Conservation (phyloP, 169 alveolate species). For the Cytauxzoon felis region DNA sequence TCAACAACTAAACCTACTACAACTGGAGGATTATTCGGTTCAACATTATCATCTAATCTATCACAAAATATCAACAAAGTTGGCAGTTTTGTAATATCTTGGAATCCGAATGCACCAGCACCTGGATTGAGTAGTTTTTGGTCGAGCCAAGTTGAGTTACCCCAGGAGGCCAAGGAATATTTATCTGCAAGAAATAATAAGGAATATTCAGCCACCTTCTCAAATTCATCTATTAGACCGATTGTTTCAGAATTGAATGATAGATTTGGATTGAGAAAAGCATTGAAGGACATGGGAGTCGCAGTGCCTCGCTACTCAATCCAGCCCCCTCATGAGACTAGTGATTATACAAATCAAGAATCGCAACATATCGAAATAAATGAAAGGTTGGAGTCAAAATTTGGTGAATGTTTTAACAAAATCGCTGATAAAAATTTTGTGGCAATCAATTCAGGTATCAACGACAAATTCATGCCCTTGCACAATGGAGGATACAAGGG, state of each 20-base stretch:
- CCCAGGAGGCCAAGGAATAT: constrained; percentile 54
- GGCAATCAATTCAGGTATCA: not conserved
- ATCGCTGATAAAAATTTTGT: not conserved
- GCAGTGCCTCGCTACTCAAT: constrained; percentile 36
- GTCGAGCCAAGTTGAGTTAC: constrained; percentile 42
- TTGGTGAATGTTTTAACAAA: not conserved
- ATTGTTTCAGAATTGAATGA: constrained; percentile 29
- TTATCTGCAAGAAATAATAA: not conserved
- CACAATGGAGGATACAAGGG: constrained; percentile 50
- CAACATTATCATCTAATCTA: not conserved
- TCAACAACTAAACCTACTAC: constrained; percentile 11
- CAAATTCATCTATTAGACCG: not conserved
- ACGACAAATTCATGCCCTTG: constrained; percentile 15
- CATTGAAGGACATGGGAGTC: constrained; percentile 50
- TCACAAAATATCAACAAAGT: not conserved
- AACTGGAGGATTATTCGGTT: constrained; percentile 14
- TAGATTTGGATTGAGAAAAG: constrained; percentile 50
- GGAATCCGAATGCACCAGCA: constrained; percentile 33
- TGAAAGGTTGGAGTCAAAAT: not conserved
- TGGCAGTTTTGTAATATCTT: constrained; percentile 11
- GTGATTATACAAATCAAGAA: not conserved
- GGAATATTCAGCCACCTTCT: not conserved
- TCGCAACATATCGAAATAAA: not conserved
- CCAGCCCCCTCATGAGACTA: not conserved
- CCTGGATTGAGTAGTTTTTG: constrained; percentile 58